A percentile compares a stretch with the other conserved stretches of the same genome.
These are phyloP conservation scores for Alloteropsis angusta DNA, from an alignment of 202 grass and related monocot genomes.

Conservation along the genomic window DNA sequence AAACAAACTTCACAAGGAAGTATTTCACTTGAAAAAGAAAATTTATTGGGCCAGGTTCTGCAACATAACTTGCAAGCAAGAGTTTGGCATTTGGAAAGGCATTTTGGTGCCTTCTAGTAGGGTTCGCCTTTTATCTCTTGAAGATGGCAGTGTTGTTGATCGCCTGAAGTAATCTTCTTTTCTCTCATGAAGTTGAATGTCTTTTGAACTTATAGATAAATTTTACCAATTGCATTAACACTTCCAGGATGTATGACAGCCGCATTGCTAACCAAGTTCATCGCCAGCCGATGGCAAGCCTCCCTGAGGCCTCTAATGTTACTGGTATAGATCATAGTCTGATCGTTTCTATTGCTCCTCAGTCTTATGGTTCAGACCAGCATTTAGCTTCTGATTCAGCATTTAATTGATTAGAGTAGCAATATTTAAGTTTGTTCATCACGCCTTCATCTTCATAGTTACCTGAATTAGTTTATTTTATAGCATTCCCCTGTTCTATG, in stretches of 20 bases:
- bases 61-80: constrained; percentile 58
- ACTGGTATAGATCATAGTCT: constrained; percentile 20
- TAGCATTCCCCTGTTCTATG: neutral
- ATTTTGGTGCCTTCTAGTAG: constrained; percentile 47
- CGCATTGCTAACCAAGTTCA: constrained; percentile 22
- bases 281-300: constrained; percentile 30
- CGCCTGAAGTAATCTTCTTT: constrained; percentile 61
- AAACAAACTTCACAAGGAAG: constrained; percentile 37
- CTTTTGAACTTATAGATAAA: neutral
- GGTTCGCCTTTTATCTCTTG: constrained; percentile 64
- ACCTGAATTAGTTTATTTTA: neutral
- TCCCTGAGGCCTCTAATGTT: constrained; percentile 21
- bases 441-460: neutral
- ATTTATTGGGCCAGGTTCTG: constrained; percentile 65
- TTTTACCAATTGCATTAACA: constrained; percentile 15
- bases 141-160: constrained; percentile 48
- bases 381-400: neutral
- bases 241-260: constrained; percentile 24
- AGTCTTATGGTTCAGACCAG: neutral
- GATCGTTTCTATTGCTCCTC: neutral
- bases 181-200: constrained; percentile 15
- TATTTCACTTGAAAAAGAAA: constrained; percentile 39
- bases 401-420: neutral
- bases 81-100: constrained; percentile 68
- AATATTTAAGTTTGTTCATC: neutral